Conservation (phyloP, 805 yeast species). For the Sugiyamaella chiloensis region DNA sequence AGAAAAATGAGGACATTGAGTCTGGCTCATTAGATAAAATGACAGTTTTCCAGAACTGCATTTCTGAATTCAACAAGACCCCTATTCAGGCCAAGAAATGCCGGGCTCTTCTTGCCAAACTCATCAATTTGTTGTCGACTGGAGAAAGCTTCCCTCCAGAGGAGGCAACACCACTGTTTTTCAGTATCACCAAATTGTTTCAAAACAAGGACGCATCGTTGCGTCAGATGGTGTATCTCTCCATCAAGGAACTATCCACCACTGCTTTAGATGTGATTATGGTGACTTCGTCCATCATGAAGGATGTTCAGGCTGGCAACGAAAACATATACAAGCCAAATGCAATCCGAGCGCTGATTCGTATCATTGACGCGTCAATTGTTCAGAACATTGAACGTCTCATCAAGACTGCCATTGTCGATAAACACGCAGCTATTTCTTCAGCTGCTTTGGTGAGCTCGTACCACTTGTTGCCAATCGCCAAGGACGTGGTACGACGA, state of each 20-base stretch:
- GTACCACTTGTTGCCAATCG: slow-evolving; percentile 83
- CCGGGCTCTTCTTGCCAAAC: slow-evolving; percentile 74
- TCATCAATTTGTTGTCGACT: slow-evolving; percentile 73
- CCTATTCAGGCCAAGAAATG: slow-evolving; percentile 87
- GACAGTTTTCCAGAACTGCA: slow-evolving; percentile 95
- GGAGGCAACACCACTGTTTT: slow-evolving; percentile 90
- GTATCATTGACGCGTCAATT: slow-evolving; percentile 80
- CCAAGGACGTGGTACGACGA: slow-evolving; percentile 88
- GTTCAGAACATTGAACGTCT: slow-evolving; percentile 91
- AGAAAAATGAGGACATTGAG: slow-evolving; percentile 75
- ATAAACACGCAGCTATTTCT: slow-evolving; percentile 78
- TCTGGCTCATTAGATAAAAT: slow-evolving; percentile 84
- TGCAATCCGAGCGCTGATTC: slow-evolving; percentile 86
- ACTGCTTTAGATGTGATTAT: slow-evolving; percentile 89
- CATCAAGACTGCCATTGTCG: slow-evolving; percentile 90
- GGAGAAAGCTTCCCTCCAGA: slow-evolving; percentile 85
- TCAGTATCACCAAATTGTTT: slow-evolving; percentile 89
- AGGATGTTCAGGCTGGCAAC: slow-evolving; percentile 84
- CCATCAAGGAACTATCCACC: slow-evolving; percentile 84
- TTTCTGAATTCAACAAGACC: slow-evolving; percentile 86
- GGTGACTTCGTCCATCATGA: slow-evolving; percentile 98
- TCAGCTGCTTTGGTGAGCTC: slow-evolving; percentile 94
- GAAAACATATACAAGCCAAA: slow-evolving; percentile 85
- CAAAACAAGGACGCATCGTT: slow-evolving; percentile 84
- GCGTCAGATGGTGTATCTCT: slow-evolving; percentile 90